phyloP scores from a whole-genome alignment of 306 rosid genomes.

The Hippophae rhamnoides region DNA sequence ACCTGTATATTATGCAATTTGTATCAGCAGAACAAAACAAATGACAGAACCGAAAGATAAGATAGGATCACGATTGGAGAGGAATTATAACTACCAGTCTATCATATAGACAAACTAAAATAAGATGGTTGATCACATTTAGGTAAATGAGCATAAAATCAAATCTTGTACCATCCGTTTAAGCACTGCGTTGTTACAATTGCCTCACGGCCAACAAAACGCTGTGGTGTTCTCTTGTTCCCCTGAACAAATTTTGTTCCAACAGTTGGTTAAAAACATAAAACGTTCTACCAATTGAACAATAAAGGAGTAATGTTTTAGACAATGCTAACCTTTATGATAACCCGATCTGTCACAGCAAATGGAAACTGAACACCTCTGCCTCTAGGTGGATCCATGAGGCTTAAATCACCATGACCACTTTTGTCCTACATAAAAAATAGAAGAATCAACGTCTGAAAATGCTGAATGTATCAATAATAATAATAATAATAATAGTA shows the following conservation, averaged over 20 bases:
- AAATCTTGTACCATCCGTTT: conserved; percentile 66
- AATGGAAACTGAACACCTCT: conserved; percentile 98
- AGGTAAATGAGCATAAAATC: neutral
- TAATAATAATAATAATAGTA: no score
- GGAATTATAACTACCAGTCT: no score
- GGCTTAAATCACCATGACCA: conserved; percentile 57
- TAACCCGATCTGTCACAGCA: conserved; percentile 80
- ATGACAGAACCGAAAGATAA: no score
- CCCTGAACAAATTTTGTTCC: conserved; percentile 52
- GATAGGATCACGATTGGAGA: no score
- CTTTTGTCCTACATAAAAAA: conserved; percentile 57
- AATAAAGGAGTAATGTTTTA: conserved; percentile 4
- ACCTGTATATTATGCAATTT: conserved; percentile 38
- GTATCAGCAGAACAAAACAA: neutral
- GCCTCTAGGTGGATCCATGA: conserved; percentile 55
- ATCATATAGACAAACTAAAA: neutral
- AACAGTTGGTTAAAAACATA: conserved; percentile 15
- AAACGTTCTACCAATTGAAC: conserved; percentile 3
- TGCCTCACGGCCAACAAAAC: conserved; percentile 97
- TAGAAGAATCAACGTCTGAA: conserved; percentile 4
- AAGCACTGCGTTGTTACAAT: conserved; percentile 97
- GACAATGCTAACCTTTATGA: conserved; percentile 64
- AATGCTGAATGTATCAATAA: conserved; percentile 9
- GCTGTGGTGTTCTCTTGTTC: conserved; percentile 93
- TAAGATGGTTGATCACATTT: neutral